Base-by-base conservation (phyloP, 1,284 basidiomycete species). In the Moesziomyces sp. region DNA sequence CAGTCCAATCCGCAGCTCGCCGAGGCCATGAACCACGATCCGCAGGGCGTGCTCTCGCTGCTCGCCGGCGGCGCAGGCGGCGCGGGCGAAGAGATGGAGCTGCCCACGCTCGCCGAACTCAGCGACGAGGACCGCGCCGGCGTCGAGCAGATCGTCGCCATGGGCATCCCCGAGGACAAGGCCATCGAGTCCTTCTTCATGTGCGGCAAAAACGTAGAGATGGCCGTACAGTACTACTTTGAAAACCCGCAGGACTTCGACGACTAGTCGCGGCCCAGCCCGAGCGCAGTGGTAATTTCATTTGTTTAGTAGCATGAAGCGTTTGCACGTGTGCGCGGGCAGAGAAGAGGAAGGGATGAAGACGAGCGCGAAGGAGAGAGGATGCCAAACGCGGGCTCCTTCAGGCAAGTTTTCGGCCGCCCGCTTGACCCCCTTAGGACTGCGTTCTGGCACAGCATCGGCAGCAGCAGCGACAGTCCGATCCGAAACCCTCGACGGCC, bases 161-260 rank as follows among this genome's bases (percentile, higher is more conserved):
- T 84, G 80, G 82, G 82, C 28, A 81, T 84, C 24, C 80, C 81
- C 5, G 77, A 82, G 46, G 53, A 51, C 24, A 79, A 81, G 64
- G 82, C 82, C 23, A 81, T 83, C 46, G 82, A 83, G 52, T 63
- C 57, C 35, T 84, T 77, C 58, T 78, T 84, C 9, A 82, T 83
- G 80, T 84, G 82, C 49, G 82, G 80, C 21, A 70, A 77, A 46
- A 84, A 84, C 51, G 70, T 83, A 46, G 82, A 84, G 57, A 81
- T 83, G 80, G 82, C 82, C 5, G 77, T 83, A 19, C 81, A 83
- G 66, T 83, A 83, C 57, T 83, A 83, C 56, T 83, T 82, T 60
- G 82, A 82, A 55, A 77, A 77, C 46, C 74, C 74, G 43, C 71
- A 74, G 64, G 74, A 77, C 52, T 77, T 77, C 26, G 74, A 77